These are phyloP conservation scores for Epicoccum nigrum DNA, from an alignment of 2,329 filamentous ascomycete species.

Conservation along the genomic window DNA sequence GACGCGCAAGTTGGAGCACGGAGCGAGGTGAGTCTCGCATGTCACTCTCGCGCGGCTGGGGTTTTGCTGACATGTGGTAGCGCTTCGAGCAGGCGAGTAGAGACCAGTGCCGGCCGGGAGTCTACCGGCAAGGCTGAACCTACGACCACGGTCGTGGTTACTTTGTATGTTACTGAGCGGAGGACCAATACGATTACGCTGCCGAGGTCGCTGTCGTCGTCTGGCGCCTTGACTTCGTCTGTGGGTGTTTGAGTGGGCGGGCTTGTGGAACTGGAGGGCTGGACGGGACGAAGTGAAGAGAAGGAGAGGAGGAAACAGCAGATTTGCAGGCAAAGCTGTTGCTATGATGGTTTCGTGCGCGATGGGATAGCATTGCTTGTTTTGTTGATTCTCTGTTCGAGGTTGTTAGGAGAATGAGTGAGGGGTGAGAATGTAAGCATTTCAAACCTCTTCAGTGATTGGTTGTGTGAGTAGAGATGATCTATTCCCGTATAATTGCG, in stretches of 20 bases:
- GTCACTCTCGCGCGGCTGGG: too few relatives aligned
- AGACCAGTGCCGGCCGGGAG: not conserved
- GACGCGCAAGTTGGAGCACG: constrained; percentile 1
- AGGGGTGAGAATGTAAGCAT: not conserved
- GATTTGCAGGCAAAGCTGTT: constrained; percentile 1
- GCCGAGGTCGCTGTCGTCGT: not conserved
- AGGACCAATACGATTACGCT: constrained; percentile 1
- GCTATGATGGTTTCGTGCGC: not conserved
- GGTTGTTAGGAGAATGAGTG: too few relatives aligned
- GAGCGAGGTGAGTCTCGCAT: not conserved
- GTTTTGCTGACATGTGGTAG: too few relatives aligned
- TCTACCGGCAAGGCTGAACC: not conserved
- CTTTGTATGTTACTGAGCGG: not conserved
- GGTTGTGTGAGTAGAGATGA: not conserved
- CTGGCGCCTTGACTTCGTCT: not conserved
- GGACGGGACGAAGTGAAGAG: not conserved
- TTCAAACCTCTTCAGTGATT: not conserved
- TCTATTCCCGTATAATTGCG: not conserved
- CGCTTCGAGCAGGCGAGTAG: too few relatives aligned
- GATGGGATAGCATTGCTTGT: not conserved
- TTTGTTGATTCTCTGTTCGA: too few relatives aligned
- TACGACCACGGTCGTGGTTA: constrained; percentile 2
- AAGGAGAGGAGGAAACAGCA: not conserved
- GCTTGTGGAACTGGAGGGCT: not conserved
- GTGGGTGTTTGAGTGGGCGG: not conserved